Evolutionary conservation across 1,139 yeast species (phyloP).

Genomic region (Candida sp.): DNA sequence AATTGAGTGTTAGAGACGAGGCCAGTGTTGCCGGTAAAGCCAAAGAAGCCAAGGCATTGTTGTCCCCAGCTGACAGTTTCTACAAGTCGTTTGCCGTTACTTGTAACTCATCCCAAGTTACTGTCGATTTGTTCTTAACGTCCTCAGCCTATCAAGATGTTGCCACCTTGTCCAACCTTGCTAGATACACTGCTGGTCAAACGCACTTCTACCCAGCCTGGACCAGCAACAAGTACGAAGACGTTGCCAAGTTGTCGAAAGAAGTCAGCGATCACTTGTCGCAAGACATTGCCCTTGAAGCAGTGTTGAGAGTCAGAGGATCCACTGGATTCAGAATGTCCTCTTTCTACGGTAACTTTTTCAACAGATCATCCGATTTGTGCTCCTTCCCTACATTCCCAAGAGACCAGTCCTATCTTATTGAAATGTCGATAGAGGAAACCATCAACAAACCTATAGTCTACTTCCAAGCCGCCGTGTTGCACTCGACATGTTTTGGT

Average conservation of each 20-base stretch:
- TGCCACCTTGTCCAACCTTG: constrained; percentile 88
- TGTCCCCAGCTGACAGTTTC: constrained; percentile 82
- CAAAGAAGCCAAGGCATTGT: constrained; percentile 80
- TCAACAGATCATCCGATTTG: constrained; percentile 92
- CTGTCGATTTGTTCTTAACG: constrained; percentile 92
- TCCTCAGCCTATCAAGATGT: constrained; percentile 90
- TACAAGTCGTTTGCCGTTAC: constrained; percentile 96
- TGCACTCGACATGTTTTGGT: constrained; percentile 87
- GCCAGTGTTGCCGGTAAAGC: constrained; percentile 77
- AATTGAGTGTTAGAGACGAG: constrained; percentile 82
- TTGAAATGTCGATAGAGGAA: constrained; percentile 88
- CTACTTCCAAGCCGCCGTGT: constrained; percentile 90
- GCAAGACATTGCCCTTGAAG: constrained; percentile 91
- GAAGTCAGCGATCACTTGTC: constrained; percentile 90
- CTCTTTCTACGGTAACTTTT: constrained; percentile 92
- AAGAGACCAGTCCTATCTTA: constrained; percentile 92
- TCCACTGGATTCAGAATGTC: constrained; percentile 88
- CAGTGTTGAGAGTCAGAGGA: constrained; percentile 94
- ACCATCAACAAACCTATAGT: constrained; percentile 80
- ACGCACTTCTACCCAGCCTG: constrained; percentile 97
- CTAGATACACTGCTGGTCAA: constrained; percentile 96
- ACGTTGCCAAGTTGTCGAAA: constrained; percentile 84
- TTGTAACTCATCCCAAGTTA: constrained; percentile 89
- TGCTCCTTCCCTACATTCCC: constrained; percentile 98
- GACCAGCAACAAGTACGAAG: constrained; percentile 82